Conservation (phyloP, 1,139 yeast genomes). For the Pichia sp. region DNA sequence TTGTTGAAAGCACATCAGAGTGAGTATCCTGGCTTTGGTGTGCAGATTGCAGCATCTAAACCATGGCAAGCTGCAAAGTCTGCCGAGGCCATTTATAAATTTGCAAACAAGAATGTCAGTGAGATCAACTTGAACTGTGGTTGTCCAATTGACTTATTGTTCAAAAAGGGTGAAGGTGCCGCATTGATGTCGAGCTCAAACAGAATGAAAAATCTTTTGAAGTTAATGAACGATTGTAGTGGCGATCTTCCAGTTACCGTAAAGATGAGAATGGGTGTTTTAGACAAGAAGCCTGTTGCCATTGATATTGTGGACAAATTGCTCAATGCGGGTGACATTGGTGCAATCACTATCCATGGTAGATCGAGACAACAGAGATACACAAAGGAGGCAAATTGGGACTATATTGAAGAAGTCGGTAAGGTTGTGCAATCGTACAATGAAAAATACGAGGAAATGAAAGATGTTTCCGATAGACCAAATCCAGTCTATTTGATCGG, state of each 20-base stretch:
- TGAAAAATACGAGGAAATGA: slow-evolving; percentile 51
- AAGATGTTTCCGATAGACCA: slow-evolving; percentile 49
- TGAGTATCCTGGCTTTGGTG: slow-evolving; percentile 88
- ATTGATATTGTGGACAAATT: slow-evolving; percentile 64
- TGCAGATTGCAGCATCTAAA: slow-evolving; percentile 87
- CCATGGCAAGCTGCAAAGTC: slow-evolving; percentile 94
- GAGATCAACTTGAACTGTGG: slow-evolving; percentile 93
- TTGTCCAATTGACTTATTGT: slow-evolving; percentile 91
- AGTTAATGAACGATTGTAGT: slow-evolving; percentile 84
- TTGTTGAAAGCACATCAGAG: slow-evolving; percentile 80
- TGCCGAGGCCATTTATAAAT: slow-evolving; percentile 66
- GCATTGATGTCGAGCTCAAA: slow-evolving; percentile 91
- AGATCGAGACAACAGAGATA: slow-evolving; percentile 95
- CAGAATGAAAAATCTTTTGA: slow-evolving; percentile 67
- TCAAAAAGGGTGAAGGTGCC: slow-evolving; percentile 92
- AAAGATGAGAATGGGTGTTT: slow-evolving; percentile 87
- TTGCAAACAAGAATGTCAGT: slow-evolving; percentile 48
- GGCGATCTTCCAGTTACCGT: slow-evolving; percentile 90
- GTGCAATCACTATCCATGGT: slow-evolving; percentile 92
- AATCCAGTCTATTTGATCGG: slow-evolving; percentile 64
- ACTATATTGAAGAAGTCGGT: slow-evolving; percentile 75
- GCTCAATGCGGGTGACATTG: slow-evolving; percentile 59
- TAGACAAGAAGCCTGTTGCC: slow-evolving; percentile 85
- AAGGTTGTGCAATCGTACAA: slow-evolving; percentile 55
- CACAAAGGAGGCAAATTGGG: slow-evolving; percentile 90